Evolutionary conservation across 116 monocot species (phyloP).

Genomic region (Trichopus zeylanicus): DNA sequence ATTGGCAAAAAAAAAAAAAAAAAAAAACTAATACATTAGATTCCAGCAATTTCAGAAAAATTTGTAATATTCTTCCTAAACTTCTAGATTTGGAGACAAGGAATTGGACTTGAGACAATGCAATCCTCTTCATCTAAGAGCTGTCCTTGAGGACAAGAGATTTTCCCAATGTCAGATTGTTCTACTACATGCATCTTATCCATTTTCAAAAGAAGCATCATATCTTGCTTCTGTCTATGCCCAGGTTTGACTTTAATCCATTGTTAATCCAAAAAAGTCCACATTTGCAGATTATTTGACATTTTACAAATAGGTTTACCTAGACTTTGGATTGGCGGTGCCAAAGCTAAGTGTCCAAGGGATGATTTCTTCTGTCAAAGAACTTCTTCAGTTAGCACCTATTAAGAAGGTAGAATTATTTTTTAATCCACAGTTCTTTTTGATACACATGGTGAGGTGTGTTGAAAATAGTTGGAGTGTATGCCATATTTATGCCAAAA

Average conservation of each 20-base stretch:
- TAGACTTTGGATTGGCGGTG: conserved; percentile 96
- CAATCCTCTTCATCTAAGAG: conserved; percentile 90
- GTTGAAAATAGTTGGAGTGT: too few relatives aligned
- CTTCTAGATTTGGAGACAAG: conserved; percentile 91
- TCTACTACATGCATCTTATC: conserved; percentile 97
- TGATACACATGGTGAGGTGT: too few relatives aligned
- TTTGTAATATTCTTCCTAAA: background rate
- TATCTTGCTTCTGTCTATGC: conserved; percentile 96
- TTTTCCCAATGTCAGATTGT: conserved; percentile 78
- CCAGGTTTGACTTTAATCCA: conserved; percentile 47
- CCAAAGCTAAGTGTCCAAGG: conserved; percentile 97
- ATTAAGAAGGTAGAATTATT: conserved; percentile 61
- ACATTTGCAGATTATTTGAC: background rate
- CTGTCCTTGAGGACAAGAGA: conserved; percentile 75
- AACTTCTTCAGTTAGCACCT: conserved; percentile 88
- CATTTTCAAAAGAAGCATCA: conserved; percentile 95
- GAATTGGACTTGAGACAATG: conserved; percentile 73
- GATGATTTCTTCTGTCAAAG: conserved; percentile 89
- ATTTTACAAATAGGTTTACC: conserved; percentile 63
- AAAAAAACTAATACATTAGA: too few relatives aligned
- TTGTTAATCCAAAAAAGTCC: background rate
- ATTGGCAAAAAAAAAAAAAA: too few relatives aligned
- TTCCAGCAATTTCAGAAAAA: background rate
- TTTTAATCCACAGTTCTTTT: too few relatives aligned
- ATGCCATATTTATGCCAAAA: too few relatives aligned